Percentiles rank a stretch among this genome's conserved stretches.
phyloP scores from a whole-genome alignment of 139 green algal species.

The Closterium sp. region DNA sequence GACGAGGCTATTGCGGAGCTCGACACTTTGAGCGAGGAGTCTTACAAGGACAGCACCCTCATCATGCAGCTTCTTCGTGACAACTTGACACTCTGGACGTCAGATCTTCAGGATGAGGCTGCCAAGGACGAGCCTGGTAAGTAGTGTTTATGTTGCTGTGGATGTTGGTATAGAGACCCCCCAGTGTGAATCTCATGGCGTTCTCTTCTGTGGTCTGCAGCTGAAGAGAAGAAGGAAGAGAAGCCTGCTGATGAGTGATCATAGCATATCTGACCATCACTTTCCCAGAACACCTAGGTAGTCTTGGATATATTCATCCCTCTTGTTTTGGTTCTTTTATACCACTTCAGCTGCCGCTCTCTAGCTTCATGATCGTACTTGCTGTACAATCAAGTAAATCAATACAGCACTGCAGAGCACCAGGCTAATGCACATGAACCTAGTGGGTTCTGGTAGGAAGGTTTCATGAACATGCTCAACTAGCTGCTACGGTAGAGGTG shows the following conservation, averaged over 20 bases:
- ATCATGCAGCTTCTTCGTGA: slow-evolving; percentile 61
- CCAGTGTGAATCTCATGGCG: not conserved
- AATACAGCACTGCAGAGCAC: no score
- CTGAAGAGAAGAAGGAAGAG: slow-evolving; percentile 6
- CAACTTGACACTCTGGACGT: slow-evolving; percentile 62
- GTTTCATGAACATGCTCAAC: no score
- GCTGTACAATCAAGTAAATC: not conserved
- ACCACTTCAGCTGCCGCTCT: not conserved
- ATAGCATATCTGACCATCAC: not conserved
- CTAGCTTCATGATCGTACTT: not conserved
- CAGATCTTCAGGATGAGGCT: slow-evolving; percentile 51
- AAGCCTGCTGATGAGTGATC: slow-evolving; percentile 3
- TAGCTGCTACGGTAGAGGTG: no score
- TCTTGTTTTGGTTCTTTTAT: not conserved
- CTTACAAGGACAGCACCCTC: slow-evolving; percentile 61
- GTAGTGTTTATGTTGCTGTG: not conserved
- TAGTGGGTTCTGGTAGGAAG: no score
- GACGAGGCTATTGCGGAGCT: slow-evolving; percentile 58
- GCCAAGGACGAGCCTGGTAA: slow-evolving; percentile 12
- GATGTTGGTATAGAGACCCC: not conserved
- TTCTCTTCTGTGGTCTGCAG: not conserved
- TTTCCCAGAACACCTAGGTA: not conserved
- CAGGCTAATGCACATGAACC: no score
- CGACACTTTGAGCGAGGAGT: slow-evolving; percentile 55
- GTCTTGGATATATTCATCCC: not conserved